Base-by-base conservation (phyloP, 345 rosid genomes). In the Eucalyptus viminalis region DNA sequence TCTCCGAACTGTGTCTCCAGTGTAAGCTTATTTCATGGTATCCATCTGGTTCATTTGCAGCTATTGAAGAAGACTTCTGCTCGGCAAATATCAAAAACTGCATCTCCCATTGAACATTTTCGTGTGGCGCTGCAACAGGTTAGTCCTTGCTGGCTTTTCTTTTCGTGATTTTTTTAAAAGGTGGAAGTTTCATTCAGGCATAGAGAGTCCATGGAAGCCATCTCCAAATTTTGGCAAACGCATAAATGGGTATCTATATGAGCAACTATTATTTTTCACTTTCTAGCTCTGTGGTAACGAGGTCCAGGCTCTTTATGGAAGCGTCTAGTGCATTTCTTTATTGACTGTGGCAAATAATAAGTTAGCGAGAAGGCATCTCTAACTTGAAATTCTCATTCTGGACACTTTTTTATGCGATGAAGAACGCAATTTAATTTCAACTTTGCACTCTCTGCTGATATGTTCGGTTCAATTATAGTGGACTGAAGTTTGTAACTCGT, bases 21-120 rank as follows among this genome's bases (percentile, higher is more conserved):
- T 86, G 21, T 86, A 86, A 53, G 25, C 60, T 51, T 53, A 27
- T 86, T 91, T 69, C 86, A 90, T 29, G 72, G 87, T 92, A 91
- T 91, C 58, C 92, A 86, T 92, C 89, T 94, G 50, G 88, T 86
- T 49, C 86, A 44, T 93, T 89, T 95, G 95, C 93, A 96, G 99
- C 91, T 96, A 69, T 89, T 95, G 94, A 96, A 94, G 95, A 96
- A 95, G 92, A 94, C 93, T 87, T 94, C 95, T 87, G 96, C 96
- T 91, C 90, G 94, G 80, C 98, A 96, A 92, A 91, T 94, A 87
- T 94, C 96, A 29, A 95, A 93, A 92, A 92, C 94, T 62, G 96
- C 98, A 43, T 92, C 98, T 5, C 97, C 98, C 14, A 85, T 94
- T 87, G 96, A 95, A 92, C 95, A 93, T 92, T 92, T 95, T 88